Evolutionary conservation across 495 filamentous ascomycete species (phyloP), one percentile per base, ranked within the genome.

Genomic region (Podospora tetraspora): DNA sequence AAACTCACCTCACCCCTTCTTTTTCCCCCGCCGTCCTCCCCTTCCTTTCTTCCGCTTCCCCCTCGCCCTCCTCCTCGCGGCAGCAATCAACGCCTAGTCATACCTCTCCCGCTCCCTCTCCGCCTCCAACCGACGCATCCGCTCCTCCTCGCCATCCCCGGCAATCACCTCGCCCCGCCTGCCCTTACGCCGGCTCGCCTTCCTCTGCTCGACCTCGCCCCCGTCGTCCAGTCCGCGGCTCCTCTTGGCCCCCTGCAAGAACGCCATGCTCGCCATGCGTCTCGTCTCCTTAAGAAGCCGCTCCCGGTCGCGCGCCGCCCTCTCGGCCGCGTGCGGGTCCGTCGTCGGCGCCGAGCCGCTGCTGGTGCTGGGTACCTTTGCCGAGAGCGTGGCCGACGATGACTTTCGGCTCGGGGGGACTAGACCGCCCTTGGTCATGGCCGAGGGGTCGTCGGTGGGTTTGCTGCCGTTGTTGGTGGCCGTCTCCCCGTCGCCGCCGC

Each of bases 231-330:
- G 62, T 3, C 61, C 67, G 13, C 70, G 65, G 24, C 65, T 52
- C 30, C 74, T 62, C 69, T 68, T 81, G 71, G 37, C 80, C 78
- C 66, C 78, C 79, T 75, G 79, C 77, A 72, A 75, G 79, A 79
- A 83, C 70, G 69, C 78, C 71, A 83, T 72, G n/a, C 77, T 82
- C 3, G 87, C 87, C 60, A 92, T 89, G 21, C 90, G 87, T 76
- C 93, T 88, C 61, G 92, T 84, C 76, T 96, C 92, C 69, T 91
- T 91, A 7, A 91, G 81, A 59, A 94, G 76, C 12, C 93, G 84
- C 75, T 94, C 92, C 12, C 90, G 83, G 68, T 93, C 89, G 16
- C 91, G 84, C 13, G 88, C 88, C 75, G 92, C 90, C 19, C 92
- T 88, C 73, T 94, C 92, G 1, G 89, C 79, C 0, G 90, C 89